Evolutionary conservation across 192 early-diverging fungal species (phyloP), one percentile per base, ranked within the genome.

Genomic region (Diversispora eburnea): DNA sequence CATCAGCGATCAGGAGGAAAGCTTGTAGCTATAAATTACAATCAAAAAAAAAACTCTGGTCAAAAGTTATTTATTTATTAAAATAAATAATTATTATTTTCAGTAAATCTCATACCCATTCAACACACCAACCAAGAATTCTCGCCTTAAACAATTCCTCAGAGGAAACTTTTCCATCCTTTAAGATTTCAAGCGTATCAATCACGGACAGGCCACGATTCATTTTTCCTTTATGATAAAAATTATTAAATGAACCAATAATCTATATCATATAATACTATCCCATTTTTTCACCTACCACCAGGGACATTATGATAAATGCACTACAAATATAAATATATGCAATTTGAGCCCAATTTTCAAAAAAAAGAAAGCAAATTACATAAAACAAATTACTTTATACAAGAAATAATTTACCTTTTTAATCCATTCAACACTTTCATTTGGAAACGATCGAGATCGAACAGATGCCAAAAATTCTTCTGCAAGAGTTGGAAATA

Each of bases 121-220:
- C 97, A 75, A 98, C 87, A 59, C 91, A 87, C 97, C 97, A 99
- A 9, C 97, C 97, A 20, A 98, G 84, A 42, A 96, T 85, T 79
- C 93, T 86, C 48, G 96, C 94, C 79, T 93, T 89, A 75, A 91
- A 86, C 66, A 92, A 85, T 81, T 98, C 91, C 49, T 95, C 91
- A 39, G 83, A 79, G 45, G 92, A 90, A 46, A 95, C 82, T 22
- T 75, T 70, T 68, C 90, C 91, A 58, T 86, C 84, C 64, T 91
- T 87, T 76, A 98, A 83, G 33, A 93, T 92, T 70, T 86, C 80
- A 59, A 97, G 83, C 4, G 96, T 91, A 75, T 95, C 94, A 39
- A 93, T 90, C 17, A 99, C 97, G 4, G 95, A 94, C 64, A 98
- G 81, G 33, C 97, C 97, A 79, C 97, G 92, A 91, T 99, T 99